phyloP scores from a whole-genome alignment of 371 early-diverging fungal species.

The Mortierella sp. region DNA sequence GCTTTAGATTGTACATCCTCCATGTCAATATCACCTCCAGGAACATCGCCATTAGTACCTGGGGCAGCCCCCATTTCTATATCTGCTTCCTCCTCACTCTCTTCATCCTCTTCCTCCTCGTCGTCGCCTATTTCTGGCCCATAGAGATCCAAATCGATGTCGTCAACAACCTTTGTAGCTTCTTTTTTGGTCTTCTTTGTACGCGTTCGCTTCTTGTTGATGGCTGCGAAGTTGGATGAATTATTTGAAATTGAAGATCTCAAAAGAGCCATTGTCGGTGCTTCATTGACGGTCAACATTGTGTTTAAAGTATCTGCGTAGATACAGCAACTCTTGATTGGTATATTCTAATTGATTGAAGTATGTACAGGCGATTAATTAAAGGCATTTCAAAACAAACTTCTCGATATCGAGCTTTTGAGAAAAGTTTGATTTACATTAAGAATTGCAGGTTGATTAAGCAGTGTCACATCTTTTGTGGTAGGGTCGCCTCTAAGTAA shows the following conservation, averaged over 20 bases:
- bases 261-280: slow-evolving; percentile 44
- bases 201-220: slow-evolving; percentile 55
- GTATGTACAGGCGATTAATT: too few relatives aligned
- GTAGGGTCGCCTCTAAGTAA: slow-evolving; percentile 70
- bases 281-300: slow-evolving; percentile 63
- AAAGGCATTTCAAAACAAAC: not conserved
- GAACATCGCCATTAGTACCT: slow-evolving; percentile 28
- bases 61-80: slow-evolving; percentile 40
- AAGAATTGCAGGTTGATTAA: slow-evolving; percentile 58
- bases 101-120: slow-evolving; percentile 43
- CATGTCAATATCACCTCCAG: slow-evolving; percentile 35
- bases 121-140: slow-evolving; percentile 62
- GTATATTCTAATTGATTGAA: slow-evolving; percentile 45
- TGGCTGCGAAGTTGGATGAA: not conserved
- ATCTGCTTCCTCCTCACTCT: slow-evolving; percentile 40
- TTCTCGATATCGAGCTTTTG: not conserved
- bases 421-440: slow-evolving; percentile 52
- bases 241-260: slow-evolving; percentile 18
- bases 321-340: slow-evolving; percentile 65
- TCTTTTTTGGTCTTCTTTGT: slow-evolving; percentile 59
- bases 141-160: slow-evolving; percentile 76
- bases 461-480: slow-evolving; percentile 60
- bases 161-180: slow-evolving; percentile 61
- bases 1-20: slow-evolving; percentile 29
- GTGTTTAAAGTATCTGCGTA: slow-evolving; percentile 71